Evolutionary conservation across 768 basidiomycete species (phyloP).

Genomic region (Mycena albidolilacea): DNA sequence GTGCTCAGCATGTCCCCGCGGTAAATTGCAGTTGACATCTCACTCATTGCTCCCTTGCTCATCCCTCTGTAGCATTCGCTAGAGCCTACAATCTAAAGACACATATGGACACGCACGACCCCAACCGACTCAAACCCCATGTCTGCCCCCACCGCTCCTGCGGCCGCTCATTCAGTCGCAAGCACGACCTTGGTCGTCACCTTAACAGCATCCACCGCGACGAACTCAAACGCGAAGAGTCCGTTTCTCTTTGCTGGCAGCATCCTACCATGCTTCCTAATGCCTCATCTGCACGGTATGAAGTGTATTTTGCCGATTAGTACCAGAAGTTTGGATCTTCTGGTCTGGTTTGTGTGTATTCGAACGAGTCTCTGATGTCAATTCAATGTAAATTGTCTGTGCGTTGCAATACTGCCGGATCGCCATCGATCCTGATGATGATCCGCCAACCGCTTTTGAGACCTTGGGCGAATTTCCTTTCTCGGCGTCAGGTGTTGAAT

Average conservation of each 20-base stretch:
- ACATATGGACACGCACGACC: slow-evolving; percentile 95
- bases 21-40: slow-evolving; percentile 53
- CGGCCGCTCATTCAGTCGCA: slow-evolving; percentile 92
- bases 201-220: slow-evolving; percentile 88
- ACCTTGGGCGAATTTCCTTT: no score
- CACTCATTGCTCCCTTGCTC: slow-evolving; percentile 19
- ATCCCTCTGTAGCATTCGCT: slow-evolving; percentile 77
- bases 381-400: no score
- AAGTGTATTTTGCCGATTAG: no score
- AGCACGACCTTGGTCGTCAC: slow-evolving; percentile 95
- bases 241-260: slow-evolving; percentile 43
- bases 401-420: no score
- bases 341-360: no score
- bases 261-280: no score
- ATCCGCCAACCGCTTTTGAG: no score
- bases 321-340: no score
- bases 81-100: slow-evolving; percentile 96
- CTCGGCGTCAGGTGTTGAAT: not conserved
- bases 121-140: slow-evolving; percentile 91
- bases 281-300: no score
- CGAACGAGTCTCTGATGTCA: no score
- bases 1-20: slow-evolving; percentile 82
- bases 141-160: slow-evolving; percentile 90
- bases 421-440: no score
- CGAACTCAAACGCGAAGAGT: slow-evolving; percentile 53